These are phyloP conservation scores for Elaeis oleifera DNA, from an alignment of 202 grass and related monocot species.

Conservation along the genomic window DNA sequence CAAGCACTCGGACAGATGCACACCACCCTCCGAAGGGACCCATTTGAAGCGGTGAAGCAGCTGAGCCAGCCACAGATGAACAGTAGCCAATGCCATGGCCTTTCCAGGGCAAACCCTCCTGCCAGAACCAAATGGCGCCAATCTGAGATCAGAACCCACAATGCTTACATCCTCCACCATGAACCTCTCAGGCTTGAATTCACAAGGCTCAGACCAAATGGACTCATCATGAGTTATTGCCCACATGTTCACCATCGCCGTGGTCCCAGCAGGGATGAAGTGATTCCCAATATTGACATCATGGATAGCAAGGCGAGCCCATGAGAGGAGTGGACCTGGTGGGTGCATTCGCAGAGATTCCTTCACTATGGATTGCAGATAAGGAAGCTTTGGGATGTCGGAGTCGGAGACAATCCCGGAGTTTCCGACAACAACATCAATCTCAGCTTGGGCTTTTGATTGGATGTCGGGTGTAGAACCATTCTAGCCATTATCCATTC, in stretches of 20 bases:
- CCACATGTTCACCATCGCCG: slow-evolving; percentile 55
- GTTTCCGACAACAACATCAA: slow-evolving; percentile 29
- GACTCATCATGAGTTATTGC: slow-evolving; percentile 32
- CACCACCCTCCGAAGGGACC: slow-evolving; percentile 7
- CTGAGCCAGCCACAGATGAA: slow-evolving; percentile 51
- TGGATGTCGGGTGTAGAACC: slow-evolving; percentile 50
- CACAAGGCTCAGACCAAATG: slow-evolving; percentile 23
- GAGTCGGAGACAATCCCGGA: slow-evolving; percentile 14
- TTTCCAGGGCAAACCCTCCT: slow-evolving; percentile 36
- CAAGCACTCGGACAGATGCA: slow-evolving; percentile 45
- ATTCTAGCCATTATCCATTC: slow-evolving; percentile 67
- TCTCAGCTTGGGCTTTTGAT: slow-evolving; percentile 33
- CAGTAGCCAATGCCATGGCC: slow-evolving; percentile 26
- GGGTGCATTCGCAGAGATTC: slow-evolving; percentile 39
- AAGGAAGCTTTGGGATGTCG: slow-evolving; percentile 28
- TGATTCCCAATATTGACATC: slow-evolving; percentile 28
- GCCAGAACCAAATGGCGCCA: slow-evolving; percentile 42
- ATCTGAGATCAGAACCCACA: slow-evolving; percentile 30
- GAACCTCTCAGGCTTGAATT: slow-evolving; percentile 37
- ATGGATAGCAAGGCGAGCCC: slow-evolving; percentile 38
- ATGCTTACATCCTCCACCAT: slow-evolving; percentile 21
- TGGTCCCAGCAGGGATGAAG: slow-evolving; percentile 34
- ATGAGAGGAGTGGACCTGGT: slow-evolving; percentile 42
- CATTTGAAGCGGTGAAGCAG: slow-evolving; percentile 40
- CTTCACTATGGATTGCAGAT: slow-evolving; percentile 34